Base-by-base conservation (phyloP, 257 asterid species). In the Perilla frutescens region DNA sequence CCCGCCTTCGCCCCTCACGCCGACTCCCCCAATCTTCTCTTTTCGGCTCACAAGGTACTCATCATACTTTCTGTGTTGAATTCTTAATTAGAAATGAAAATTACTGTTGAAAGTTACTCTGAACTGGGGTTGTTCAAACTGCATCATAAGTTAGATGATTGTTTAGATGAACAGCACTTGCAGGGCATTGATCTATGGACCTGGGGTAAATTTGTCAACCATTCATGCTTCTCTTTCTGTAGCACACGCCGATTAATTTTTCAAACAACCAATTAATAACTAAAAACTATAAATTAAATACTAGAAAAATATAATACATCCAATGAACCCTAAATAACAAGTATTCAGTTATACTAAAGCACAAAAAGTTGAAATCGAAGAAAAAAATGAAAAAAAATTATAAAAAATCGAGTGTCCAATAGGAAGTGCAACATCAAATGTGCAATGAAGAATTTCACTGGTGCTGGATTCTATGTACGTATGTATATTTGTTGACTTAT, bases 1-100 rank as follows among this genome's bases (percentile, higher is more conserved):
- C 76, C 79, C 59, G 53, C 75, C 45, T 81, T 79, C 66, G 81
- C 71, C 31, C 71, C 71, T 47, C 71, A 76, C 76, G 71, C 79
- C 2, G 92, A 81, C 66, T 84, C 85, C 71, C 91, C 96, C 75
- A 88, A 90, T 83, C 84, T 94, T 80, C 73, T 90, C 36, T 94
- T 94, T 73, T 90, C 98, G 32, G 98, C 99, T 65, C 93, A 86
- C 77, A 94, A 94, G 98, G 99, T 91, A 84, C 37, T 34, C 37
- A 34, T 34, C 53, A n/a, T 47, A 13, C 47, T 71, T 72, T 73
- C 7, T 71, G 3, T 41, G 0, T 43, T 8, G 1, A 62, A 41
- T 3, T 60, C 26, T 26, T 4, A 8, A 13, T 43, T 6, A 26
- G 36, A 60, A 36, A 60, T 57, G 15, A n/a, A 20, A 50, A 64